These are phyloP conservation scores for Pleurostoma richardsiae DNA, from an alignment of 2,329 filamentous ascomycete species.

Conservation along the genomic window DNA sequence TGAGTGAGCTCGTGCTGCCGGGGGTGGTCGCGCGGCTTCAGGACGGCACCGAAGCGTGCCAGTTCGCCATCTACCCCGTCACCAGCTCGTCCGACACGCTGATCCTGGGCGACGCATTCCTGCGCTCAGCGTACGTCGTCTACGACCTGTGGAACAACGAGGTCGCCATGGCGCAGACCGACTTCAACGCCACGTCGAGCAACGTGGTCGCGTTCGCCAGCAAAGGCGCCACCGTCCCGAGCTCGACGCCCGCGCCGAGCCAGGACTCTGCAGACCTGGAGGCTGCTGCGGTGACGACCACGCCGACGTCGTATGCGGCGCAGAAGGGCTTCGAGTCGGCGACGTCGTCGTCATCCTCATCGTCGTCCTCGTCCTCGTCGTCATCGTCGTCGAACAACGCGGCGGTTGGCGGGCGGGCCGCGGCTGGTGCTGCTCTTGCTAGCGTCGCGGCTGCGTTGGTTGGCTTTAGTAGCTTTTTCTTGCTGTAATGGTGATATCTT, in stretches of 20 bases:
- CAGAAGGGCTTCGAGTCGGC: too few species aligned
- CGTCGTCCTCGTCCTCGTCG: too few species aligned
- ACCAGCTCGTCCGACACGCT: neutral
- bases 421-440: too few species aligned
- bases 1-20: neutral
- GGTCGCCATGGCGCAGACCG: slow-evolving; percentile 44
- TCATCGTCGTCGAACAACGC: too few species aligned
- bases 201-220: slow-evolving; percentile 51
- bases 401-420: too few species aligned
- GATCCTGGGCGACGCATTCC: slow-evolving; percentile 46
- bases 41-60: neutral
- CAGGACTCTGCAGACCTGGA: neutral
- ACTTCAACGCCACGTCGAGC: slow-evolving; percentile 48
- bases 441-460: too few species aligned
- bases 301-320: too few species aligned
- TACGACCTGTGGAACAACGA: slow-evolving; percentile 48
- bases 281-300: too few species aligned
- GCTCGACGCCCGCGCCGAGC: slow-evolving; percentile 43
- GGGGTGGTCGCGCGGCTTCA: neutral
- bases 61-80: neutral
- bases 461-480: too few species aligned
- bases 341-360: too few species aligned
- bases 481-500: too few species aligned
- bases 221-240: slow-evolving; percentile 44
- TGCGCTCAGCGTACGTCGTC: slow-evolving; percentile 49